phyloP scores from a whole-genome alignment of 2,329 filamentous ascomycete species.

The Coniella vitis region DNA sequence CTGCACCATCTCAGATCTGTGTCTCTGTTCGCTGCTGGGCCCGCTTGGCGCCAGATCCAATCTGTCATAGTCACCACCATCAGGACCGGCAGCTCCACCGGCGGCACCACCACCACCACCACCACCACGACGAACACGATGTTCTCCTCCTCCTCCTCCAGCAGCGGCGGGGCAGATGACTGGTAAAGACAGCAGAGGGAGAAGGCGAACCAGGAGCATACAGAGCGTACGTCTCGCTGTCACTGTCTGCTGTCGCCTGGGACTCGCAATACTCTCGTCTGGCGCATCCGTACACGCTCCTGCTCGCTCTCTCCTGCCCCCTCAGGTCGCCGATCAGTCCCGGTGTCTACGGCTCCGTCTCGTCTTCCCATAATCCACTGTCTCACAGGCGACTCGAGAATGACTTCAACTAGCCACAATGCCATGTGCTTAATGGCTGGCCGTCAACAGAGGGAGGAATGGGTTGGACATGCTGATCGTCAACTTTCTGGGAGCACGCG shows the following conservation, averaged over 20 bases:
- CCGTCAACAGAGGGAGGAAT: constrained; percentile 8
- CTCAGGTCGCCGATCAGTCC: constrained; percentile 12
- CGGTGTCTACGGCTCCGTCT: neutral
- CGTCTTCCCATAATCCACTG: neutral
- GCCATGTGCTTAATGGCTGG: constrained; percentile 13
- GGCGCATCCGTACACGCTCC: no score
- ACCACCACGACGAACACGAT: no score
- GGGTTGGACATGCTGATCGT: constrained; percentile 14
- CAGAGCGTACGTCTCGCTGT: no score
- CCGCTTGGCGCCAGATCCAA: neutral
- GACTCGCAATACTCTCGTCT: neutral
- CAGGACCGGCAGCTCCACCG: no score
- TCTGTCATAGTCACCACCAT: neutral
- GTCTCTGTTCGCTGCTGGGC: neutral
- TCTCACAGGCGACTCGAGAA: constrained; percentile 1
- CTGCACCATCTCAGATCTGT: constrained; percentile 14
- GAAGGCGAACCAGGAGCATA: no score
- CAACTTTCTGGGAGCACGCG: neutral
- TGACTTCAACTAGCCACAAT: constrained; percentile 6
- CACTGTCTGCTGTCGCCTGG: neutral
- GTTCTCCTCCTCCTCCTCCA: no score
- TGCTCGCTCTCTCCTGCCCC: no score
- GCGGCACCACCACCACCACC: no score
- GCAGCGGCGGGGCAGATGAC: neutral
- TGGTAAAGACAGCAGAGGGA: no score